Conservation (phyloP, 2,329 filamentous ascomycete species). For the Fusarium sambucinum region DNA sequence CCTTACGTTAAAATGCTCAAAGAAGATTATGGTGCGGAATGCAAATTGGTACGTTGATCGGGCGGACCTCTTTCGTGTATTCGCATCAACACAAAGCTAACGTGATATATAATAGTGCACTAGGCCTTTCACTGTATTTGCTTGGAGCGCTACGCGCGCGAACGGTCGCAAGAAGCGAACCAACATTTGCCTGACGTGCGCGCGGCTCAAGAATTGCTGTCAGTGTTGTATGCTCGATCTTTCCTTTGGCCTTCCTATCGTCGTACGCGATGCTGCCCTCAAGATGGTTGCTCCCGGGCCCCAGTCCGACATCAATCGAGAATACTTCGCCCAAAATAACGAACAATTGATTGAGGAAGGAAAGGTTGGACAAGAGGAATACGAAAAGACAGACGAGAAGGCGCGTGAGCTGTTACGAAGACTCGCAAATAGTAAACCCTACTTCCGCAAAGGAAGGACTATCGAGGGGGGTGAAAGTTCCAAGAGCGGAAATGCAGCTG, state of each 20-base stretch:
- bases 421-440: constrained; percentile 92
- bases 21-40: constrained; percentile 91
- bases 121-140: constrained; percentile 93
- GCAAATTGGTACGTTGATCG: constrained; percentile 68
- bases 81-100: constrained; percentile 6
- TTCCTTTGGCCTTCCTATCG: constrained; percentile 93
- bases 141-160: constrained; percentile 93
- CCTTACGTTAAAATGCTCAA: constrained; percentile 99
- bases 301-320: constrained; percentile 90
- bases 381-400: constrained; percentile 97
- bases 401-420: constrained; percentile 87
- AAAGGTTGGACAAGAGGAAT: constrained; percentile 84
- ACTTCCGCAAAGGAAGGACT: constrained; percentile 87
- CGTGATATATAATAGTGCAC: constrained; percentile 70
- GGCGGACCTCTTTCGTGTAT: not conserved
- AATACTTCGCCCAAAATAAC: constrained; percentile 98
- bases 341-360: constrained; percentile 96
- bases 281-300: constrained; percentile 98
- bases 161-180: constrained; percentile 90
- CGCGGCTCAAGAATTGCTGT: constrained; percentile 97
- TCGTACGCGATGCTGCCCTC: constrained; percentile 92
- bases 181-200: constrained; percentile 96
- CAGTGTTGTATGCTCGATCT: constrained; percentile 99
- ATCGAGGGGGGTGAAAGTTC: constrained; percentile 66
- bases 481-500: constrained; percentile 60